Base-by-base conservation (phyloP, 495 filamentous ascomycete species). In the Daldinia caldariorum region DNA sequence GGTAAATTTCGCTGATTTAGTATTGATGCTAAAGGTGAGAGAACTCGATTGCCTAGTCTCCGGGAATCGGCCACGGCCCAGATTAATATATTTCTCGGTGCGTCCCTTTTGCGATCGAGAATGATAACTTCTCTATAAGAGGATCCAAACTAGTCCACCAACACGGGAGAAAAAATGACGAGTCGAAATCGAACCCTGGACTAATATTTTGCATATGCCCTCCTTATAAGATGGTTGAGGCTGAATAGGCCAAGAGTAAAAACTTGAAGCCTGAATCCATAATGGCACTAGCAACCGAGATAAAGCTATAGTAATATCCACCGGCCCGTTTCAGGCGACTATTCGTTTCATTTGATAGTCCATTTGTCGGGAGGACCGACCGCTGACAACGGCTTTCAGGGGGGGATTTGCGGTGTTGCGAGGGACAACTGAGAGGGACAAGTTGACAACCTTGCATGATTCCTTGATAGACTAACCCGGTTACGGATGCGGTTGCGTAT, bases 221-320 rank as follows among this genome's bases (percentile, higher is more conserved):
- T 61, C 85, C 63, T 70, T 84, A 37, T 84, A 86, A 35, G 50
- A 77, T 22, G 81, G 82, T 70, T 82, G 74, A 74, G 80, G 63
- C 84, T 81, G 16, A 79, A 85, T 59, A 58, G 79, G 43, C 47
- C 38, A 56, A 60, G 32, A 18, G 9, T 13, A 37, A 58, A 37
- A 83, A 35, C 76, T 71, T 18, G 82, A 82, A 5, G 77, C 80
- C 71, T n/a, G 41, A 32, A 51, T 10, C 68, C 49, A 34, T 20
- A 16, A 6, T 54, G 8, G 26, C 31, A 37, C 31, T 49, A 55
- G 14, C 22, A 41, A 50, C 50, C 58, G 18, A 32, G 43, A 51
- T 45, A 31, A 18, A 45, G 58, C 32, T 58, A 26, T 49, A 20
- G 13, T 57, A 35, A 26, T 29, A 22, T 61, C 14, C 37, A 5